Evolutionary conservation across 345 rosid genomes (phyloP).

Genomic region (Durio zibethinus): DNA sequence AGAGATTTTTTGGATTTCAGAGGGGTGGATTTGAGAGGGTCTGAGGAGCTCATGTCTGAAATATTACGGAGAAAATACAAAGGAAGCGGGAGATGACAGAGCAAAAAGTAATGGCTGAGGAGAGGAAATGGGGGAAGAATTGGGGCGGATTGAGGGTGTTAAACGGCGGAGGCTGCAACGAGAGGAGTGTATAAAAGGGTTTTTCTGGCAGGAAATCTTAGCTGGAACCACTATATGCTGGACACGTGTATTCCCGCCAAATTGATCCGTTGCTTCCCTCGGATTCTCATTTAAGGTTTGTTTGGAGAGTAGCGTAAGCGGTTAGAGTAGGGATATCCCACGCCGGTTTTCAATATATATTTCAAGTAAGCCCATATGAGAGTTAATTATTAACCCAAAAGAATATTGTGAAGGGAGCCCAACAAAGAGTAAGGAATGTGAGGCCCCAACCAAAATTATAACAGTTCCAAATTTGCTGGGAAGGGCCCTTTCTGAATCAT

Average conservation of each 20-base stretch:
- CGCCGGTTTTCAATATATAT: not conserved
- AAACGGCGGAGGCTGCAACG: not conserved
- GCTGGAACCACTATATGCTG: constrained; percentile 16
- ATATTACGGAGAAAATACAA: not conserved
- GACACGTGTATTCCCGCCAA: constrained; percentile 49
- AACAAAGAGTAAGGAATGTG: not conserved
- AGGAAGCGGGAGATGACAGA: not conserved
- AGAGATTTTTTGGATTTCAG: constrained; percentile 39
- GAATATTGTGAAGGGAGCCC: not conserved
- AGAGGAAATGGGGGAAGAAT: not conserved
- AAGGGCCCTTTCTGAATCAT: not conserved
- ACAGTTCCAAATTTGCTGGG: not conserved
- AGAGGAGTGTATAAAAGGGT: constrained; percentile 9
- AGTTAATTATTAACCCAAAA: not conserved
- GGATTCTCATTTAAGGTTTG: not conserved
- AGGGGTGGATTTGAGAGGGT: constrained; percentile 31
- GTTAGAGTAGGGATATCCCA: not conserved
- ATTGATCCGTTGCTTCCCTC: constrained; percentile 55
- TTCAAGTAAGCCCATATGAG: not conserved
- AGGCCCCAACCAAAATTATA: not conserved
- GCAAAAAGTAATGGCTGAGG: no score
- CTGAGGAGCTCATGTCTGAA: constrained; percentile 31
- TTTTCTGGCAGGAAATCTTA: constrained; percentile 35
- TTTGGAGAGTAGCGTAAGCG: not conserved
- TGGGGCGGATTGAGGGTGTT: not conserved